These are phyloP conservation scores for Melanogaster broomeanus DNA, from an alignment of 768 basidiomycete species.

Conservation along the genomic window DNA sequence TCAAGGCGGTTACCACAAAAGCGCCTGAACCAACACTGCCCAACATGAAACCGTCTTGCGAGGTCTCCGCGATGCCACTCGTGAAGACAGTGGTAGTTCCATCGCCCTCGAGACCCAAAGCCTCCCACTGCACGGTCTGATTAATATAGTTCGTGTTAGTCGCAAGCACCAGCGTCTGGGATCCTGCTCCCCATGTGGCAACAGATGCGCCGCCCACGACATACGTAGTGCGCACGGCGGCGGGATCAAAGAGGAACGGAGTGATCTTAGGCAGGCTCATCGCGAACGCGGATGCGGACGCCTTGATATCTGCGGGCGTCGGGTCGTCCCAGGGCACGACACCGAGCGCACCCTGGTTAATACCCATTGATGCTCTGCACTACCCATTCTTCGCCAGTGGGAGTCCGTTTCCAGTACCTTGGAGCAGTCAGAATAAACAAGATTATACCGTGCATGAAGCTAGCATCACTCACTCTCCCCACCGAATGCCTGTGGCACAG, in stretches of 20 bases:
- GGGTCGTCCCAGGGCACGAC: constrained; percentile 54
- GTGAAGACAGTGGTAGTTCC: constrained; percentile 5
- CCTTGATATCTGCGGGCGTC: constrained; percentile 52
- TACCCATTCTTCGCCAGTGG: constrained; percentile 71
- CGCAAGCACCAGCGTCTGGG: constrained; percentile 48
- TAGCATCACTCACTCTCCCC: constrained; percentile 36
- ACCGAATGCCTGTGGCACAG: constrained; percentile 80
- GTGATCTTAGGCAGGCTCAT: constrained; percentile 45
- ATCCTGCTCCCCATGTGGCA: constrained; percentile 49
- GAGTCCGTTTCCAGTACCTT: constrained; percentile 62
- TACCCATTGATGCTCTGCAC: constrained; percentile 63
- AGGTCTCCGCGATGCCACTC: constrained; percentile 14
- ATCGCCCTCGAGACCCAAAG: constrained; percentile 22
- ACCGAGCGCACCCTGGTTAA: constrained; percentile 72
- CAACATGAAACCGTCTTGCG: constrained; percentile 13
- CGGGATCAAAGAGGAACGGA: constrained; percentile 48
- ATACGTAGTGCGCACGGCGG: constrained; percentile 40
- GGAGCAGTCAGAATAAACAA: constrained; percentile 27
- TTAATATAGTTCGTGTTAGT: constrained; percentile 50
- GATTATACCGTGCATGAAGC: not conserved
- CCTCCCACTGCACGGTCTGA: constrained; percentile 33
- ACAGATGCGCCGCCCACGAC: constrained; percentile 45
- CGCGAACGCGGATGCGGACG: constrained; percentile 51
- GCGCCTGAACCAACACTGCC: constrained; percentile 27
- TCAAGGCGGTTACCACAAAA: constrained; percentile 10